These are phyloP conservation scores for Pythium brassicae DNA, from an alignment of 352 stramenopile species.

Conservation along the genomic window DNA sequence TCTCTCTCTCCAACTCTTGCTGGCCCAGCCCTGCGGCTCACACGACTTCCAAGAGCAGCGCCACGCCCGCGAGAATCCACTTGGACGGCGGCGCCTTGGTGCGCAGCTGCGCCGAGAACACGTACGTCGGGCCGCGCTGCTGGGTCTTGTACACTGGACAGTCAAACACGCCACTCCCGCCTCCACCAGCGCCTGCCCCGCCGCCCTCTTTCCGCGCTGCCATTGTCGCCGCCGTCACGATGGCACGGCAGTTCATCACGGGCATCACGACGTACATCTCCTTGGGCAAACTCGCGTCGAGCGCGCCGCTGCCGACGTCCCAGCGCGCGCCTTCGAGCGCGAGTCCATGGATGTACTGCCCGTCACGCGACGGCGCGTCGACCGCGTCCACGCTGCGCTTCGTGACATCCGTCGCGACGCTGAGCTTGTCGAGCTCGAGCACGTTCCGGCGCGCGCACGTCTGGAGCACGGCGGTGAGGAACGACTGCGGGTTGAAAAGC, in stretches of 20 bases:
- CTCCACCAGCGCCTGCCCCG: too few relatives aligned
- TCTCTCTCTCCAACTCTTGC: too few relatives aligned
- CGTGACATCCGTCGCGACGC: slow-evolving; percentile 79
- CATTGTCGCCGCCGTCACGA: slow-evolving; percentile 26
- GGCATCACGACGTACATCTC: slow-evolving; percentile 92
- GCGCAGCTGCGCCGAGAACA: slow-evolving; percentile 85
- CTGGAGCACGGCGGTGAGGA: slow-evolving; percentile 80
- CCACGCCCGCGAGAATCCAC: slow-evolving; percentile 88
- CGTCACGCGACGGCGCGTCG: slow-evolving; percentile 84
- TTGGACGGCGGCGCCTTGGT: slow-evolving; percentile 86
- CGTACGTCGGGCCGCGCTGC: slow-evolving; percentile 84
- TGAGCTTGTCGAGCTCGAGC: slow-evolving; percentile 82
- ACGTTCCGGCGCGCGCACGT: slow-evolving; percentile 66
- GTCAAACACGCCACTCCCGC: slow-evolving; percentile 38
- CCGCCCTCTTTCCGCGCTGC: slow-evolving; percentile 5
- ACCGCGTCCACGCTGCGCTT: slow-evolving; percentile 81
- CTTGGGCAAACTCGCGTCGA: slow-evolving; percentile 80
- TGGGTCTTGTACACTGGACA: slow-evolving; percentile 92
- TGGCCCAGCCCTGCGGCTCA: slow-evolving; percentile 12
- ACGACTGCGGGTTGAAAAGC: slow-evolving; percentile 83
- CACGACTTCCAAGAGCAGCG: slow-evolving; percentile 87
- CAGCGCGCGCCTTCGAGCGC: slow-evolving; percentile 89
- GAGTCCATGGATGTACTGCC: slow-evolving; percentile 88
- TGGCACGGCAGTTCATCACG: slow-evolving; percentile 86
- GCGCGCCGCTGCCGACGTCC: slow-evolving; percentile 72